Conservation (phyloP, 108 stramenopile genomes). For the Skeletonema menzelii region DNA sequence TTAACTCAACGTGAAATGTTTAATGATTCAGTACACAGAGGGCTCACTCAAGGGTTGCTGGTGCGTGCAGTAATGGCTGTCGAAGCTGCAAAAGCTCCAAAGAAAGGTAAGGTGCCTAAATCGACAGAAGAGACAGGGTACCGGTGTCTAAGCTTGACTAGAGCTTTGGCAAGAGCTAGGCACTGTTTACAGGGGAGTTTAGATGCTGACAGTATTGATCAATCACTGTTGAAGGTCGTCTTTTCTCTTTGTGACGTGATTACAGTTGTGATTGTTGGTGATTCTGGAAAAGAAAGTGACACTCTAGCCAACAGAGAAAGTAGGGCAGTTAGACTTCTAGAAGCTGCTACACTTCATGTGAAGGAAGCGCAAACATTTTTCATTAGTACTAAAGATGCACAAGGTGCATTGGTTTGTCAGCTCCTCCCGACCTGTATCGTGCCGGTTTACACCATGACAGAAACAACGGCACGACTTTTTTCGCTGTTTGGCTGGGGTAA, state of each 20-base stretch:
- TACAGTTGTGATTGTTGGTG: conserved; percentile 46
- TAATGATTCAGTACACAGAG: conserved; percentile 47
- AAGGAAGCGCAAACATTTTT: conserved; percentile 13
- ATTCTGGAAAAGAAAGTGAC: conserved; percentile 18
- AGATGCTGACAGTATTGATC: conserved; percentile 5
- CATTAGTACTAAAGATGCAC: background rate
- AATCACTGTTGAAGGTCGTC: conserved; percentile 27
- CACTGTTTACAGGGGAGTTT: background rate
- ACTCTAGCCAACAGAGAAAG: conserved; percentile 28
- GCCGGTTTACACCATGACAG: conserved; percentile 61
- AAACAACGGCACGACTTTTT: conserved; percentile 59
- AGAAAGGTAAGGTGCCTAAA: conserved; percentile 78
- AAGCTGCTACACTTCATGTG: conserved; percentile 9
- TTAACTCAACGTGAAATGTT: conserved; percentile 36
- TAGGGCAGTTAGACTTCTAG: background rate
- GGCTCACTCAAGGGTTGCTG: conserved; percentile 67
- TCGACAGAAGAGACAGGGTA: conserved; percentile 45
- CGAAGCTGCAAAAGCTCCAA: conserved; percentile 67
- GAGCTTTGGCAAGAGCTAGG: conserved; percentile 26
- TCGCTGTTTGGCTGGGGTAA: conserved; percentile 78
- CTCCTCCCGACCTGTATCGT: conserved; percentile 63
- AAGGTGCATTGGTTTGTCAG: conserved; percentile 35
- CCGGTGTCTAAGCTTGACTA: conserved; percentile 54
- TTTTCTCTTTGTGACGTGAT: conserved; percentile 49
- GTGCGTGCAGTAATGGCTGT: conserved; percentile 60